Percentiles rank a stretch among this genome's conserved stretches.
Conservation (phyloP, 2,329 filamentous ascomycete species). For the Capronia americana region DNA sequence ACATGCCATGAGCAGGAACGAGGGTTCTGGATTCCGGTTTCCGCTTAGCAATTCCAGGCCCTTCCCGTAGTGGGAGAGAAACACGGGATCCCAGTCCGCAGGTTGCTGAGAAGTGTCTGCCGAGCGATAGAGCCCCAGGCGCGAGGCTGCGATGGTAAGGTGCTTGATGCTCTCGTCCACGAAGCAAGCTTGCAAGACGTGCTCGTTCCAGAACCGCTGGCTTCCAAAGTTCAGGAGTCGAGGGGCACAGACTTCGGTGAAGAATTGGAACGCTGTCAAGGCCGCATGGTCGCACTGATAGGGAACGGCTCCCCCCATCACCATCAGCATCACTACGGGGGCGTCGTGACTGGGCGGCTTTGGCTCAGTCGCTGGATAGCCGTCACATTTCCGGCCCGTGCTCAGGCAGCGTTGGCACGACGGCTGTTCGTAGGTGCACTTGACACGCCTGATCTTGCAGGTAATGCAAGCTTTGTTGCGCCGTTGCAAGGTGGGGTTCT, state of each 20-base stretch:
- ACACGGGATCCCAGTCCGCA: conserved; percentile 10
- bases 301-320: conserved; percentile 28
- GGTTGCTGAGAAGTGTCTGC: background rate
- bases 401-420: conserved; percentile 46
- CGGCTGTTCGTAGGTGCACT: conserved; percentile 44
- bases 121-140: conserved; percentile 9
- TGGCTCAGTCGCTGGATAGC: conserved; percentile 40
- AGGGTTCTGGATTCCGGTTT: conserved; percentile 20
- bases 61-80: conserved; percentile 30
- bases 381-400: conserved; percentile 49
- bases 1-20: conserved; percentile 30
- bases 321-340: conserved; percentile 20
- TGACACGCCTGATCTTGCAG: conserved; percentile 34
- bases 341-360: background rate
- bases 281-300: conserved; percentile 12
- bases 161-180: conserved; percentile 41
- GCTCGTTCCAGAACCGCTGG: conserved; percentile 41
- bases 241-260: conserved; percentile 40
- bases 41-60: conserved; percentile 23
- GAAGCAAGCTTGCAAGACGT: conserved; percentile 41
- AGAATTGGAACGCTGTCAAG: conserved; percentile 37
- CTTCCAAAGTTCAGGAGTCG: conserved; percentile 40
- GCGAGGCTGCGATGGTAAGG: conserved; percentile 38
- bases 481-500: background rate
- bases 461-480: conserved; percentile 35